Percentiles rank a stretch among this genome's conserved stretches.
Conservation (phyloP, 2,329 filamentous ascomycete species). For the Thielaviopsis punctulata region DNA sequence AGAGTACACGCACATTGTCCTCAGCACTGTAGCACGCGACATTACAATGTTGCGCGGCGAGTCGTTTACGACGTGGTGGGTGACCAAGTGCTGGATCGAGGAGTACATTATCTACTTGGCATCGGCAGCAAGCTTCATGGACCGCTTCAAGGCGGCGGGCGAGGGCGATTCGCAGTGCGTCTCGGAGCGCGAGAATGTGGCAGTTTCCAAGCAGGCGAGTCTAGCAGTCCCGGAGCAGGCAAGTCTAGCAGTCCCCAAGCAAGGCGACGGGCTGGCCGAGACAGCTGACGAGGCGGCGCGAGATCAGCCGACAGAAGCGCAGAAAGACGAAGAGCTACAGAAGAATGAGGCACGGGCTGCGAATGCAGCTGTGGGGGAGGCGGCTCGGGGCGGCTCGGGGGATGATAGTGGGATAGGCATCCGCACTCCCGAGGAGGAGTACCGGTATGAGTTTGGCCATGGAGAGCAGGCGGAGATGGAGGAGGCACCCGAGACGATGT, state of each 20-base stretch:
- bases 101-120: constrained; percentile 87
- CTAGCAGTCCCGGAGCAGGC: too few species aligned
- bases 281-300: neutral
- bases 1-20: constrained; percentile 57
- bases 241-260: too few species aligned
- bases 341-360: constrained; percentile 29
- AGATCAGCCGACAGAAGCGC: too few species aligned
- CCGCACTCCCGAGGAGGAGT: constrained; percentile 48
- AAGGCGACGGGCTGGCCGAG: too few species aligned
- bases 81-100: constrained; percentile 88
- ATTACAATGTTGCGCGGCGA: constrained; percentile 62
- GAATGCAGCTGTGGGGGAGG: constrained; percentile 13
- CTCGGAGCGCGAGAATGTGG: neutral
- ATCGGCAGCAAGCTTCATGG: constrained; percentile 78
- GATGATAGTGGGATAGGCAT: constrained; percentile 66
- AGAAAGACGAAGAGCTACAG: too few species aligned
- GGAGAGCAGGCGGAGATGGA: constrained; percentile 11
- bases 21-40: constrained; percentile 63
- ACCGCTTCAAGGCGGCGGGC: constrained; percentile 28
- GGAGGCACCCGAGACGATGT: constrained; percentile 9
- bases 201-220: too few species aligned
- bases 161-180: neutral
- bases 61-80: constrained; percentile 85
- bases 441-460: constrained; percentile 17
- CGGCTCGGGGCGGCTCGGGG: constrained; percentile 20